Evolutionary conservation across 768 basidiomycete genomes (phyloP).

Genomic region (Calocera viscosa): DNA sequence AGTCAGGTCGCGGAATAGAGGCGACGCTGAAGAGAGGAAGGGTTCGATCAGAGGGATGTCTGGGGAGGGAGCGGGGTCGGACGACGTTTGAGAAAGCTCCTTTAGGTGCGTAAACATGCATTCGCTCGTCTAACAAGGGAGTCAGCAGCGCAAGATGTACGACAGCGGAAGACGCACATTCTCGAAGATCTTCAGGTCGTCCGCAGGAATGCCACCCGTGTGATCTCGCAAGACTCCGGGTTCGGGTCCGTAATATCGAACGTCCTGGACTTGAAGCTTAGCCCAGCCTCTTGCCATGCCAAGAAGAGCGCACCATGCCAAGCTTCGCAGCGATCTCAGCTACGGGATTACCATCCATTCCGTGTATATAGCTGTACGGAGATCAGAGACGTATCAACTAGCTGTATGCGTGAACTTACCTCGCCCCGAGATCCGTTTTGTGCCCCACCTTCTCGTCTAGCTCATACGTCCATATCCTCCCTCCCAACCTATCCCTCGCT

Average conservation of each 20-base stretch:
- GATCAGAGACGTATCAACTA: neutral
- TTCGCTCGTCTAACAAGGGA: neutral
- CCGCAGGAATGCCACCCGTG: neutral
- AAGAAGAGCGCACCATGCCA: conserved; percentile 5
- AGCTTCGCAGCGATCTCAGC: conserved; percentile 5
- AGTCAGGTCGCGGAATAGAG: conserved; percentile 7
- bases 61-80: neutral
- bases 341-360: conserved; percentile 13
- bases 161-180: neutral
- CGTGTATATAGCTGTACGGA: conserved; percentile 11
- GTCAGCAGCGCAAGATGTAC: neutral
- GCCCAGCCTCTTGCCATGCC: neutral
- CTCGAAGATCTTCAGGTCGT: conserved; percentile 7
- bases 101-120: neutral
- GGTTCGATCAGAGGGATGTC: conserved; percentile 1
- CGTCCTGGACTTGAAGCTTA: neutral
- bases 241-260: neutral
- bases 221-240: neutral
- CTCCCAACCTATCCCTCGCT: conserved; percentile 15
- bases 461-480: conserved; percentile 10
- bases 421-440: conserved; percentile 13
- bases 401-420: neutral
- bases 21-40: conserved; percentile 9
- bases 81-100: neutral
- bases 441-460: conserved; percentile 2